These are phyloP conservation scores for Aristolochia contorta DNA, from an alignment of 164 flowering plant species.

Conservation along the genomic window DNA sequence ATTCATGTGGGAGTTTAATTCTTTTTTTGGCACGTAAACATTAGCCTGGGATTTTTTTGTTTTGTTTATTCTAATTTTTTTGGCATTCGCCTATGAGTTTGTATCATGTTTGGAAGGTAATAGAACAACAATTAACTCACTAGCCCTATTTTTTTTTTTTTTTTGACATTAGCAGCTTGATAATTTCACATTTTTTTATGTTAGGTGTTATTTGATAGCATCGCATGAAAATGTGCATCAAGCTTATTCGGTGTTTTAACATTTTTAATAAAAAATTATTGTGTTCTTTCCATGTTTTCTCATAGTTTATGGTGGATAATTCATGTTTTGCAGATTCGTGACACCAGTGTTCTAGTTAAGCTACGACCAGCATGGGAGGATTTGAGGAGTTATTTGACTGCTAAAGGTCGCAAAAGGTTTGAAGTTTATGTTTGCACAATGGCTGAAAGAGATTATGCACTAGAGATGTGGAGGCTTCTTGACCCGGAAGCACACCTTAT, in stretches of 20 bases:
- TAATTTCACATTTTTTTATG: too few species aligned
- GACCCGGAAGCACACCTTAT: constrained; percentile 86
- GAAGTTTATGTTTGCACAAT: constrained; percentile 98
- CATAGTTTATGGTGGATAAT: background rate
- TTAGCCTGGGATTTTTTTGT: too few species aligned
- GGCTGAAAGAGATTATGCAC: constrained; percentile 98
- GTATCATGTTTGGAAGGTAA: too few species aligned
- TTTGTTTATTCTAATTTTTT: too few species aligned
- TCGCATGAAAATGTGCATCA: background rate
- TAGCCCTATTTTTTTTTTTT: too few species aligned
- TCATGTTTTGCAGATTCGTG: constrained; percentile 52
- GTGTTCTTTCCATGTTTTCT: background rate
- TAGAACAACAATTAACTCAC: too few species aligned
- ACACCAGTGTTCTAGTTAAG: constrained; percentile 97
- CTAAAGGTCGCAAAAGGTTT: constrained; percentile 92
- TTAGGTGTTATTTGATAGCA: too few species aligned
- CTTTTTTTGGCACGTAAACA: too few species aligned
- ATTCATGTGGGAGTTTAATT: too few species aligned
- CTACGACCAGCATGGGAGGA: constrained; percentile 98
- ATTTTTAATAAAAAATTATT: background rate
- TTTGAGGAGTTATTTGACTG: constrained; percentile 78
- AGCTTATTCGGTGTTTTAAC: background rate
- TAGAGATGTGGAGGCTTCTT: constrained; percentile 99
- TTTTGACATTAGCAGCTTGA: too few species aligned
- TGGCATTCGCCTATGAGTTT: too few species aligned